Evolutionary conservation across 2,329 filamentous ascomycete species (phyloP).

Genomic region (Alternaria conjuncta): DNA sequence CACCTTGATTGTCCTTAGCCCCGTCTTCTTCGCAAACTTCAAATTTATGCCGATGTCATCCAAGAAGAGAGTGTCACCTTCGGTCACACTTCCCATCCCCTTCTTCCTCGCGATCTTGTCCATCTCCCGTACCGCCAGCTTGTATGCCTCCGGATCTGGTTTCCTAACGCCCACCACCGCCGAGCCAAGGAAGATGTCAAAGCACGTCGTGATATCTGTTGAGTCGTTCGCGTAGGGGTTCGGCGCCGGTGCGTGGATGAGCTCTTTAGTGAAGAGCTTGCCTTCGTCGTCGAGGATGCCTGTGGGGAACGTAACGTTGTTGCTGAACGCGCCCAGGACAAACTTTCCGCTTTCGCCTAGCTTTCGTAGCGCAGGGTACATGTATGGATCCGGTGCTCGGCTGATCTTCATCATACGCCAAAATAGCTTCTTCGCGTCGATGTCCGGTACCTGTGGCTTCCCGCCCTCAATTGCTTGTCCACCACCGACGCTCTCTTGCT

Average conservation of each 20-base stretch:
- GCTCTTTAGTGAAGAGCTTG: conserved; percentile 45
- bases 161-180: conserved; percentile 89
- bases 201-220: conserved; percentile 66
- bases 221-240: conserved; percentile 37
- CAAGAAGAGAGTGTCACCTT: conserved; percentile 80
- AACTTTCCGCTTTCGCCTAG: conserved; percentile 59
- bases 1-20: conserved; percentile 86
- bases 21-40: conserved; percentile 75
- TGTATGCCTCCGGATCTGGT: conserved; percentile 82
- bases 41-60: conserved; percentile 96
- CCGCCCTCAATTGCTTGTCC: conserved; percentile 39
- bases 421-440: conserved; percentile 83
- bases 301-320: conserved; percentile 85
- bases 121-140: conserved; percentile 71
- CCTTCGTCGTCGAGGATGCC: conserved; percentile 71
- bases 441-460: conserved; percentile 68
- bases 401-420: conserved; percentile 85
- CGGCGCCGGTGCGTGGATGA: conserved; percentile 30
- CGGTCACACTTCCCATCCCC: conserved; percentile 59
- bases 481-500: conserved; percentile 24
- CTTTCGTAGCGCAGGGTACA: conserved; percentile 80
- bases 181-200: conserved; percentile 87
- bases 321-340: conserved; percentile 78
- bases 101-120: conserved; percentile 67
- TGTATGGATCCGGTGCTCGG: conserved; percentile 79